These are phyloP conservation scores for Trametes cinnabarina DNA, from an alignment of 768 basidiomycete genomes.

Conservation along the genomic window DNA sequence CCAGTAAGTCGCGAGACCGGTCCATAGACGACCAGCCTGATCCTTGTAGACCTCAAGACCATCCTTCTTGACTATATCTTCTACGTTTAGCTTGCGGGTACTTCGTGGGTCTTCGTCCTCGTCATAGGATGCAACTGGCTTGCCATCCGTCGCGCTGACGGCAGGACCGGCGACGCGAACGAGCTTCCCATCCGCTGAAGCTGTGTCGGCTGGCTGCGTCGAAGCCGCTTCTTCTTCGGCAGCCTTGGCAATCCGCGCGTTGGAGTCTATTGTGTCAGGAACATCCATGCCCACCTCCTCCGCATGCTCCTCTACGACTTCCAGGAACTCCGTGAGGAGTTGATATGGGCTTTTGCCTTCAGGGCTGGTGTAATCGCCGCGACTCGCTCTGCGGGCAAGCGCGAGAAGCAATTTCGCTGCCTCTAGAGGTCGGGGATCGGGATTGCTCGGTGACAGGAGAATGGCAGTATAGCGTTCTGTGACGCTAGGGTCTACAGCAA, in stretches of 20 bases:
- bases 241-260: slow-evolving; percentile 47
- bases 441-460: slow-evolving; percentile 56
- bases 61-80: slow-evolving; percentile 78
- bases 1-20: slow-evolving; percentile 96
- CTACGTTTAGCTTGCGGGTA: slow-evolving; percentile 75
- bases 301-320: slow-evolving; percentile 84
- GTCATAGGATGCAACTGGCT: slow-evolving; percentile 55
- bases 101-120: slow-evolving; percentile 83
- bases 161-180: slow-evolving; percentile 72
- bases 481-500: slow-evolving; percentile 73
- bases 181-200: slow-evolving; percentile 57
- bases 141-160: slow-evolving; percentile 49
- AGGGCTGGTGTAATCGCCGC: slow-evolving; percentile 79
- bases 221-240: slow-evolving; percentile 33
- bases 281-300: slow-evolving; percentile 92
- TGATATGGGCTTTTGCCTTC: slow-evolving; percentile 97
- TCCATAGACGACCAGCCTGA: slow-evolving; percentile 95
- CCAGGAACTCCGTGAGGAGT: slow-evolving; percentile 87
- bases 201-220: slow-evolving; percentile 33
- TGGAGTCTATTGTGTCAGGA: slow-evolving; percentile 64
- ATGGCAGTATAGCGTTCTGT: slow-evolving; percentile 77
- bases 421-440: slow-evolving; percentile 78
- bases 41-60: slow-evolving; percentile 91
- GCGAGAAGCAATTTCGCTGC: slow-evolving; percentile 88
- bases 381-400: slow-evolving; percentile 78